These are phyloP conservation scores for Blastomyces parvus DNA, from an alignment of 2,329 filamentous ascomycete genomes.

Conservation along the genomic window DNA sequence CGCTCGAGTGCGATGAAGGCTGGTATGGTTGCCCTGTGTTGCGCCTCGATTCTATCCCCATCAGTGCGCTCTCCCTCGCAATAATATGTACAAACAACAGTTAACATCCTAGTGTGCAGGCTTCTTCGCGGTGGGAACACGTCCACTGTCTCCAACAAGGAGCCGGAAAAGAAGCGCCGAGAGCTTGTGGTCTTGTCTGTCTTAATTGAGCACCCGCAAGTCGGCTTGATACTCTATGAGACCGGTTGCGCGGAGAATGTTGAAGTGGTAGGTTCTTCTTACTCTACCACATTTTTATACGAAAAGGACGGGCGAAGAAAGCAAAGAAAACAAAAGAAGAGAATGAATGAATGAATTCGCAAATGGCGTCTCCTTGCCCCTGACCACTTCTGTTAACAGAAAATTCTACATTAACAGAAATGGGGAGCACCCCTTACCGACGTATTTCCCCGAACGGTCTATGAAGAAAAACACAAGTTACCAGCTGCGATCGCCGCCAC, in stretches of 20 bases:
- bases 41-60: neutral
- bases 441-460: constrained; percentile 31
- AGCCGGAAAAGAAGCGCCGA: constrained; percentile 35
- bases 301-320: too few species aligned
- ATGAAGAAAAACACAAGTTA: constrained; percentile 27
- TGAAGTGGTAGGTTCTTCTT: constrained; percentile 23
- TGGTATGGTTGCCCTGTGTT: constrained; percentile 23
- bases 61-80: neutral
- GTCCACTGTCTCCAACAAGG: constrained; percentile 27
- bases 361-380: neutral
- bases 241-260: constrained; percentile 39
- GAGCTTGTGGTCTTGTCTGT: constrained; percentile 35
- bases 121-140: constrained; percentile 35
- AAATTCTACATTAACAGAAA: constrained; percentile 16
- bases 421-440: constrained; percentile 32
- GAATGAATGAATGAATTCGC: too few species aligned
- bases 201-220: constrained; percentile 38
- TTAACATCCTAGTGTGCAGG: constrained; percentile 15
- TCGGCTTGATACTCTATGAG: constrained; percentile 40
- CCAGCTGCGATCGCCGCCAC: constrained; percentile 28
- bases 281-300: neutral
- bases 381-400: neutral
- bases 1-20: constrained; percentile 40
- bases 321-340: too few species aligned
- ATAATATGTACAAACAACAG: neutral